These are phyloP conservation scores for Alternaria gaisen DNA, from an alignment of 2,329 filamentous ascomycete genomes.

Conservation along the genomic window DNA sequence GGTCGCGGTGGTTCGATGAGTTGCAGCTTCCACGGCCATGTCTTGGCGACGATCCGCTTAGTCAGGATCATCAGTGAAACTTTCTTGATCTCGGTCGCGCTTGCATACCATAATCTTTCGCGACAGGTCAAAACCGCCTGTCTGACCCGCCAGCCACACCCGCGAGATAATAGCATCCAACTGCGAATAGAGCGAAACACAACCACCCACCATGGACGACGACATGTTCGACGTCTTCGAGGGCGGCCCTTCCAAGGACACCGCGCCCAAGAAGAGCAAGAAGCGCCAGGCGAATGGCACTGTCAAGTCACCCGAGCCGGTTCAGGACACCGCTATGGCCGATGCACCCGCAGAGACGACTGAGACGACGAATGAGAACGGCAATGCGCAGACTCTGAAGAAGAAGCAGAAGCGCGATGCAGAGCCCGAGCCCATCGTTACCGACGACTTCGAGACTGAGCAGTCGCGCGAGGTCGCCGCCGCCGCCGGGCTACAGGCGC, in stretches of 20 bases:
- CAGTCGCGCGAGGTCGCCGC: slow-evolving; percentile 89
- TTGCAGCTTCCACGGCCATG: slow-evolving; percentile 5
- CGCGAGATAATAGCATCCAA: neutral
- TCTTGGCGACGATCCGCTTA: slow-evolving; percentile 8
- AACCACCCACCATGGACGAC: slow-evolving; percentile 51
- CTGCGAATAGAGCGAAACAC: slow-evolving; percentile 1
- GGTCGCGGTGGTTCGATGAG: slow-evolving; percentile 22
- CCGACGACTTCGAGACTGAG: slow-evolving; percentile 94
- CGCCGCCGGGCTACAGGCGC: slow-evolving; percentile 72
- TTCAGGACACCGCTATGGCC: slow-evolving; percentile 56
- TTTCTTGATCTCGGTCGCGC: slow-evolving; percentile 14
- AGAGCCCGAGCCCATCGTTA: slow-evolving; percentile 81
- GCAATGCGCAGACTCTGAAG: slow-evolving; percentile 50
- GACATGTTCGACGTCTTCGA: slow-evolving; percentile 58
- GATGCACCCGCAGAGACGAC: slow-evolving; percentile 49
- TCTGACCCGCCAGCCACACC: neutral
- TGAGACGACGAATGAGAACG: slow-evolving; percentile 40
- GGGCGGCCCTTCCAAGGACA: slow-evolving; percentile 39
- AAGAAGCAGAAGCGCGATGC: slow-evolving; percentile 71
- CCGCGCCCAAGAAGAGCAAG: slow-evolving; percentile 67
- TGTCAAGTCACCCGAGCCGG: slow-evolving; percentile 64
- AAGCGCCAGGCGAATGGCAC: slow-evolving; percentile 87
- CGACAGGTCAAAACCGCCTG: neutral
- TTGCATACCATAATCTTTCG: neutral
- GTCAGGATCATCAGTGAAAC: slow-evolving; percentile 1